These are phyloP conservation scores for Arachis stenosperma DNA, from an alignment of 306 rosid species.

Conservation along the genomic window DNA sequence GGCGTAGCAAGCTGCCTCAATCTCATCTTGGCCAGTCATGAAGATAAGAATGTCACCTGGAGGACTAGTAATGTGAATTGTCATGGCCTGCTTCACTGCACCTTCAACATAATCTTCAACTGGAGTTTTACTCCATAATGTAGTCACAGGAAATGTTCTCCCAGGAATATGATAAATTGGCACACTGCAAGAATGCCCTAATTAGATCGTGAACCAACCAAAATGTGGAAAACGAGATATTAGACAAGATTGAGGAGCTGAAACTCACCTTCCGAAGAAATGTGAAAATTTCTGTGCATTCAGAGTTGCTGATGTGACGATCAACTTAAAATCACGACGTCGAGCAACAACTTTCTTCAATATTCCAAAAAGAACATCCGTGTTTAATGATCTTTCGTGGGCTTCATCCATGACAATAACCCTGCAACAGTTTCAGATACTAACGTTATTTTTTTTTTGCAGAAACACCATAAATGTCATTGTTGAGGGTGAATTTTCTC, in stretches of 20 bases:
- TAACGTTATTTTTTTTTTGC: slow-evolving; percentile 27
- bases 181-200: slow-evolving; percentile 65
- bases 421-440: slow-evolving; percentile 56
- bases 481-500: slow-evolving; percentile 5
- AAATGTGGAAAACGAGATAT: slow-evolving; percentile 14
- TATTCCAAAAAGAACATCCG: slow-evolving; percentile 95
- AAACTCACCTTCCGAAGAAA: slow-evolving; percentile 91
- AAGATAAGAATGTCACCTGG: slow-evolving; percentile 96
- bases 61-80: slow-evolving; percentile 96
- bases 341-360: slow-evolving; percentile 93
- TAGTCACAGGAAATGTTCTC: slow-evolving; percentile 94
- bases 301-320: slow-evolving; percentile 95
- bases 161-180: slow-evolving; percentile 93
- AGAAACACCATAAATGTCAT: slow-evolving; percentile 26
- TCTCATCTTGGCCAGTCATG: slow-evolving; percentile 99
- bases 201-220: slow-evolving; percentile 28
- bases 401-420: slow-evolving; percentile 99
- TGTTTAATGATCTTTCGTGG: slow-evolving; percentile 92
- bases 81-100: slow-evolving; percentile 98
- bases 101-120: slow-evolving; percentile 97
- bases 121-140: slow-evolving; percentile 86
- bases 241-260: slow-evolving; percentile 1
- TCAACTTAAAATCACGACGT: slow-evolving; percentile 95
- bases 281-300: slow-evolving; percentile 91
- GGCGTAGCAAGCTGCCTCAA: slow-evolving; percentile 95